Conservation (phyloP, 2,329 filamentous ascomycete genomes). For the Botrytis fabae region DNA sequence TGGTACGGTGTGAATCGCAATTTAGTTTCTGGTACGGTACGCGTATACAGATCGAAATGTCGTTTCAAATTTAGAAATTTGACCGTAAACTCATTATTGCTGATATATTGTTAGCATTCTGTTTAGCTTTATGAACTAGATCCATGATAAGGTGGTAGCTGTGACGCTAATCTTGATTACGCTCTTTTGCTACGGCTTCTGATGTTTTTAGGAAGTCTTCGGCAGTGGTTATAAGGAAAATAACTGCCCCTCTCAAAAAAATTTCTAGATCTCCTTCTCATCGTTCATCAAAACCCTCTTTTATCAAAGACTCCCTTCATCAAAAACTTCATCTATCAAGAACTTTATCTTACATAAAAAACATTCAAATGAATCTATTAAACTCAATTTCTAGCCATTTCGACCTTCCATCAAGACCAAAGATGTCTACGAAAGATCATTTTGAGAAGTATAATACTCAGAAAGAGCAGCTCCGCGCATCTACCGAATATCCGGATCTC, state of each 20-base stretch:
- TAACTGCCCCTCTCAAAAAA: background rate
- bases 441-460: background rate
- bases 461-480: background rate
- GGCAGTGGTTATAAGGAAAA: background rate
- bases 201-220: background rate
- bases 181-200: background rate
- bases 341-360: background rate
- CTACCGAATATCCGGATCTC: background rate
- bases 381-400: no score
- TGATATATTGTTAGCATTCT: background rate
- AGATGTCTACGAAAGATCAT: background rate
- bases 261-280: background rate
- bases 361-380: background rate
- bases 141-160: background rate
- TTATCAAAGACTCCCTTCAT: background rate
- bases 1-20: background rate
- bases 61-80: rapidly evolving
- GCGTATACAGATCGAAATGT: background rate
- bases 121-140: background rate
- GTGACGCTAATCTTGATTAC: background rate
- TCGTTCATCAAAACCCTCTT: background rate
- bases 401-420: background rate
- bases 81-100: background rate
- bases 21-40: background rate
- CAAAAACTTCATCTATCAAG: background rate